A percentile compares a stretch with the other conserved stretches of the same genome.
Conservation (phyloP, 305 asterid genomes). For the Fraxinus nigra region DNA sequence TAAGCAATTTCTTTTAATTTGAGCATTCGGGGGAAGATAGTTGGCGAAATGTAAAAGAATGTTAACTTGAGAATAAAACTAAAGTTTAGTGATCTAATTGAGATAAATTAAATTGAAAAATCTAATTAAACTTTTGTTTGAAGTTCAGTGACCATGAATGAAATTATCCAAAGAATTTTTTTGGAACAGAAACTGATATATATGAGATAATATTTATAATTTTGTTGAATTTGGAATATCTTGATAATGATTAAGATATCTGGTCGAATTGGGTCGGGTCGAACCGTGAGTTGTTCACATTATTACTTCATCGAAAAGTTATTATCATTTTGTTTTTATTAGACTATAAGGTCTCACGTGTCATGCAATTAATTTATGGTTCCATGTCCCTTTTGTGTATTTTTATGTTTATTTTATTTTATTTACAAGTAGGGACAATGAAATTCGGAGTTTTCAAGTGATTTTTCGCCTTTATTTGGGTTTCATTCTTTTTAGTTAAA, state of each 20-base stretch:
- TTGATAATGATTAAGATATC: neutral
- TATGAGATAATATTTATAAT: neutral
- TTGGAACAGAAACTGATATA: neutral
- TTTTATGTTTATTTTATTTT: neutral
- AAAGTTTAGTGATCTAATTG: neutral
- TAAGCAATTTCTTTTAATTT: neutral
- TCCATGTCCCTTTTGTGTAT: neutral
- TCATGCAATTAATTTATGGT: neutral
- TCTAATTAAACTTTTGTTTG: neutral
- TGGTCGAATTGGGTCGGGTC: neutral
- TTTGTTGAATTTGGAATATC: neutral
- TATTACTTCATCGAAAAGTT: neutral
- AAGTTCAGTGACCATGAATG: neutral
- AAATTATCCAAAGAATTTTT: neutral
- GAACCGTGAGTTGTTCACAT: neutral
- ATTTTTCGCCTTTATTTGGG: neutral
- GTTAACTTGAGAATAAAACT: neutral
- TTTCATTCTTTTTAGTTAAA: neutral
- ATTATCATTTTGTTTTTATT: neutral
- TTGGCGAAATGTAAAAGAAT: neutral
- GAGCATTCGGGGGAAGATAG: neutral
- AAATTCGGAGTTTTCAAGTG: neutral
- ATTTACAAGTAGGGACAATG: neutral
- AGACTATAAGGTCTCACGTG: neutral
- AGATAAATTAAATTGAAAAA: neutral